These are phyloP conservation scores for Melanopsichium pennsylvanicum DNA, from an alignment of 1,284 basidiomycete species.

Conservation along the genomic window DNA sequence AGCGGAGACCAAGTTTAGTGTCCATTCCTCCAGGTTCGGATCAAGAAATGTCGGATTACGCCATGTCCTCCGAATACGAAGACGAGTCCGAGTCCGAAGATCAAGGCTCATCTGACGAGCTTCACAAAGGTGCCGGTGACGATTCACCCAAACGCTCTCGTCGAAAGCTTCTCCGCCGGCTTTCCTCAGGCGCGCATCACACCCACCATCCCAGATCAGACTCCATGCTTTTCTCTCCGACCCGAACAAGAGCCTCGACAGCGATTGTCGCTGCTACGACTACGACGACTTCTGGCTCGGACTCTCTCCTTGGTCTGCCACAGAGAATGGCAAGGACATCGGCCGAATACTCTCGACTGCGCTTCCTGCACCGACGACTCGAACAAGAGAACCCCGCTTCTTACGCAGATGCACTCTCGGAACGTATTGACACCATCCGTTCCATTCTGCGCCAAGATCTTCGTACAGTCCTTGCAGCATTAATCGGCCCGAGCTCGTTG, in stretches of 20 bases:
- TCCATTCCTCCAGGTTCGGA: conserved; percentile 15
- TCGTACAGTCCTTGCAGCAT: conserved; percentile 77
- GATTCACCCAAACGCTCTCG: conserved; percentile 1
- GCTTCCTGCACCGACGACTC: conserved; percentile 87
- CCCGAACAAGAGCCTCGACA: not conserved
- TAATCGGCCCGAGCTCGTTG: conserved; percentile 55
- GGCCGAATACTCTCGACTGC: conserved; percentile 87
- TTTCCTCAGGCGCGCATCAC: conserved; percentile 6
- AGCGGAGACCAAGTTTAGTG: conserved; percentile 6
- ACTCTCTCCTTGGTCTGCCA: conserved; percentile 56
- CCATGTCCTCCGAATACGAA: conserved; percentile 37
- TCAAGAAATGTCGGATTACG: conserved; percentile 24
- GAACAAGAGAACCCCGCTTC: conserved; percentile 74
- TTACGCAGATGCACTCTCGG: conserved; percentile 82
- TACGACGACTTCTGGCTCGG: conserved; percentile 5
- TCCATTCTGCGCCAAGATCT: conserved; percentile 83
- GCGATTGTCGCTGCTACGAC: not conserved
- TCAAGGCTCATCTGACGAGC: conserved; percentile 1
- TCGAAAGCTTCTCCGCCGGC: conserved; percentile 11
- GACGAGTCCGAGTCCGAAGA: conserved; percentile 23
- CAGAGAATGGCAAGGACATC: conserved; percentile 87
- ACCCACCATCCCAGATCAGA: not conserved
- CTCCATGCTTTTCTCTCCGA: not conserved
- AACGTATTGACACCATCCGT: conserved; percentile 79
- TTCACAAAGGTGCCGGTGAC: not conserved